Evolutionary conservation across 352 stramenopile species (phyloP).

Genomic region (Pilasporangium apinafurcum): DNA sequence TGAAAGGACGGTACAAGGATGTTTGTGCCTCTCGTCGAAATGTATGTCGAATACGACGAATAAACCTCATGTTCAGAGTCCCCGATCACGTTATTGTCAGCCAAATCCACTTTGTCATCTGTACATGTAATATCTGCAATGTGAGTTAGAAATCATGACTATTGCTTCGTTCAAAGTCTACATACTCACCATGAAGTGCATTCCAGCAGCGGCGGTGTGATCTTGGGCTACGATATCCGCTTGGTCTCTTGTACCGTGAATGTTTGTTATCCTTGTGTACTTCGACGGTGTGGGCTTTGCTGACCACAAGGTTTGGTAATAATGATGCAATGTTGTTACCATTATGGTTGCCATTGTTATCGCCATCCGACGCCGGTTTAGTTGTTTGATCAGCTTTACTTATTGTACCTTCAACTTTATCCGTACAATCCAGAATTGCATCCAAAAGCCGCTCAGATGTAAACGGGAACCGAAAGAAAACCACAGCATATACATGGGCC

Average conservation of each 20-base stretch:
- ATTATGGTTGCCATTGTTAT: not conserved
- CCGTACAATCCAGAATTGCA: slow-evolving; percentile 45
- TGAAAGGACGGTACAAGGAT: slow-evolving; percentile 15
- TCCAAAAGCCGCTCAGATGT: slow-evolving; percentile 34
- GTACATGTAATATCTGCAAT: no score
- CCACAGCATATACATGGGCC: slow-evolving; percentile 53
- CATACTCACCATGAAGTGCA: slow-evolving; percentile 28
- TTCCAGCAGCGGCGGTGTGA: slow-evolving; percentile 54
- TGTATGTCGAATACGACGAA: slow-evolving; percentile 39
- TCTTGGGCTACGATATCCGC: slow-evolving; percentile 42
- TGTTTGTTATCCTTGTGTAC: slow-evolving; percentile 1
- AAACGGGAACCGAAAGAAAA: slow-evolving; percentile 71
- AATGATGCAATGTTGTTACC: not conserved
- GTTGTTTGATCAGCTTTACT: no score
- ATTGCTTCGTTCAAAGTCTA: not conserved
- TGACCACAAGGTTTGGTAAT: no score
- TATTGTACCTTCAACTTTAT: slow-evolving; percentile 37
- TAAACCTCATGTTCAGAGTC: slow-evolving; percentile 43
- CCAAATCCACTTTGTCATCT: no score
- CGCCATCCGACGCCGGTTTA: no score
- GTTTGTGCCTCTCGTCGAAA: slow-evolving; percentile 30
- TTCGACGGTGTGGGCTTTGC: not conserved
- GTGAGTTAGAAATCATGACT: slow-evolving; percentile 3
- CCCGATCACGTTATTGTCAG: no score
- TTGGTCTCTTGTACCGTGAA: slow-evolving; percentile 5